A percentile compares a stretch with the other conserved stretches of the same genome.
Conservation (phyloP, 2,329 filamentous ascomycete genomes). For the Sphaerulina vaccinii region DNA sequence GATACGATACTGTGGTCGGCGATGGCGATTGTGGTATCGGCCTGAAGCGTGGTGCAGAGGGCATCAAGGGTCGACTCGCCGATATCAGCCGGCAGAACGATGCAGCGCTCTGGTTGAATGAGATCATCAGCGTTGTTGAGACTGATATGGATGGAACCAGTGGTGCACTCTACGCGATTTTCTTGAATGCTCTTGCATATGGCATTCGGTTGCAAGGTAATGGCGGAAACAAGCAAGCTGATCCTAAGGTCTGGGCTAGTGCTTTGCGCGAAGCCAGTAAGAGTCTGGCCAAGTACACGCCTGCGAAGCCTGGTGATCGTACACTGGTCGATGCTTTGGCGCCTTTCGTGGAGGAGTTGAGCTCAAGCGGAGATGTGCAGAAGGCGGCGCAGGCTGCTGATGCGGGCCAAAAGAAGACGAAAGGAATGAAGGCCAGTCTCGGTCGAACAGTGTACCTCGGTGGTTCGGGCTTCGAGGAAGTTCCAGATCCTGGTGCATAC, state of each 20-base stretch:
- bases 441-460: conserved; percentile 82
- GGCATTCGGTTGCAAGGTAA: conserved; percentile 59
- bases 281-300: conserved; percentile 78
- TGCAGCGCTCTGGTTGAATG: conserved; percentile 58
- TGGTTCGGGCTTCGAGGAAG: conserved; percentile 68
- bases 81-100: conserved; percentile 45
- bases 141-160: conserved; percentile 72
- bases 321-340: conserved; percentile 87
- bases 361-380: conserved; percentile 62
- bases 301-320: conserved; percentile 82
- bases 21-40: conserved; percentile 90
- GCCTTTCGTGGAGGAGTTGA: conserved; percentile 77
- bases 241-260: conserved; percentile 57
- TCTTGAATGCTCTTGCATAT: conserved; percentile 79
- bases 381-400: conserved; percentile 73
- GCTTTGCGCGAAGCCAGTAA: conserved; percentile 71
- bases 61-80: conserved; percentile 46
- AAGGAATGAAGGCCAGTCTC: conserved; percentile 86
- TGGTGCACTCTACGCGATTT: conserved; percentile 81
- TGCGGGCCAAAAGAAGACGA: conserved; percentile 77
- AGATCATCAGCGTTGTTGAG: conserved; percentile 64
- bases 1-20: conserved; percentile 76
- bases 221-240: conserved; percentile 31
- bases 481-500: conserved; percentile 70
- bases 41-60: conserved; percentile 82